Base-by-base conservation (phyloP, 441 rosid genomes). In the Bruguiera hainesii region DNA sequence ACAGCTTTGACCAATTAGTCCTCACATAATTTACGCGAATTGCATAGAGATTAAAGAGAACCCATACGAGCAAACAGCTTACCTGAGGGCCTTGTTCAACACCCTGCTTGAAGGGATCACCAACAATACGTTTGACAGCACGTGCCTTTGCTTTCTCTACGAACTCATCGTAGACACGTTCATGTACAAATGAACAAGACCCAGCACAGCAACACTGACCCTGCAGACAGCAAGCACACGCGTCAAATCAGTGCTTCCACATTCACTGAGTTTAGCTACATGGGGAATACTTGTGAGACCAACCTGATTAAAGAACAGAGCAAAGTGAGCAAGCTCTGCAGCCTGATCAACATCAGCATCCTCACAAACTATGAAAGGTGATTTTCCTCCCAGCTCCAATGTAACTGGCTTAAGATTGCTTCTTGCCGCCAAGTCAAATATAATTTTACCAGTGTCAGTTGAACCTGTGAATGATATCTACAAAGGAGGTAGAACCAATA, bases 61-160 rank as follows among this genome's bases (percentile, higher is more conserved):
- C 3, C 28, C 29, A 21, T 9, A 21, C 10, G 18, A 46, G 57
- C 48, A 55, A 33, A 33, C 37, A 33, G 9, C 37, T 33, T 71
- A 89, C 97, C 93, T 91, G 96, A 76, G 97, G 97, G 55, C 97
- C 97, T 81, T 91, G 97, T 61, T 91, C 96, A 37, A 80, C 82
- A 50, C 93, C 96, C 42, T 78, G 72, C 82, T 83, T 87, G 80
- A 91, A 91, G 69, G 97, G 97, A 83, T 91, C 96, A 4, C 96
- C 97, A 67, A 91, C 97, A n/a, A 77, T 67, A 23, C 96, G 96
- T 52, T 71, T 85, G 74, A 78, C 15, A 5, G 97, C 96, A 0
- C 92, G 94, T 1, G 88, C 94, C 77, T 82, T 91, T 26, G 96
- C 74, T 74, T 91, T 91, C 86, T 86, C 94, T 50, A 86, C 65